phyloP scores from a whole-genome alignment of 78 protist genomes.

The Tieghemostelium lacteum region DNA sequence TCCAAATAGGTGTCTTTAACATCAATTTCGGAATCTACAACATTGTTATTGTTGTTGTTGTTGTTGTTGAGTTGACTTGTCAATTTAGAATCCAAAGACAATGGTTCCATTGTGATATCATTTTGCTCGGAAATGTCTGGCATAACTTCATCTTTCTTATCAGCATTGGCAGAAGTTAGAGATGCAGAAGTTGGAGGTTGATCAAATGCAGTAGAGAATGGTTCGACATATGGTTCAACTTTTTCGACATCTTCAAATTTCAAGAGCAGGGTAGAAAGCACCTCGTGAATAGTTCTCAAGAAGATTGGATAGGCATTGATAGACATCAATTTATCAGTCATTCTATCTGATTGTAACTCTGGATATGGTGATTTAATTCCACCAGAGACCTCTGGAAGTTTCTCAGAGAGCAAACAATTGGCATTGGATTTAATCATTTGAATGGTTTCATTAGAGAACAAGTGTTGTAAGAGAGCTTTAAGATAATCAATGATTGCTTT shows the following conservation, averaged over 20 bases:
- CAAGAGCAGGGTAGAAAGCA: conserved; percentile 5
- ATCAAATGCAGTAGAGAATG: neutral
- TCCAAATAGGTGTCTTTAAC: too few species aligned
- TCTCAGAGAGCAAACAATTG: neutral
- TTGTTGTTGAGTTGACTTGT: too few species aligned
- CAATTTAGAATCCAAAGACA: too few species aligned
- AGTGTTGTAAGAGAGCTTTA: neutral
- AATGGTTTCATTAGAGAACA: neutral
- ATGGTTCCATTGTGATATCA: too few species aligned
- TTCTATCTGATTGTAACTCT: neutral
- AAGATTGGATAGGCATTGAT: neutral
- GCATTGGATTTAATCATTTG: neutral
- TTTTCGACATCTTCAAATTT: neutral
- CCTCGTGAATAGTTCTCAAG: conserved; percentile 36
- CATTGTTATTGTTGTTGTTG: too few species aligned
- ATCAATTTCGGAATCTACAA: too few species aligned
- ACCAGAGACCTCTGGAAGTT: neutral
- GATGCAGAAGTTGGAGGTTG: neutral
- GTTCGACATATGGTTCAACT: neutral
- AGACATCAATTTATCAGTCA: neutral
- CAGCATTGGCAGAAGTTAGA: neutral
- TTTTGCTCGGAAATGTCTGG: neutral
- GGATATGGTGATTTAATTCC: neutral
- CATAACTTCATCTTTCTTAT: neutral
- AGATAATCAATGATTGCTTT: neutral